Percentiles rank a stretch among this genome's conserved stretches.
These are phyloP conservation scores for Apiospora hydei DNA, from an alignment of 2,329 filamentous ascomycete genomes.

Conservation along the genomic window DNA sequence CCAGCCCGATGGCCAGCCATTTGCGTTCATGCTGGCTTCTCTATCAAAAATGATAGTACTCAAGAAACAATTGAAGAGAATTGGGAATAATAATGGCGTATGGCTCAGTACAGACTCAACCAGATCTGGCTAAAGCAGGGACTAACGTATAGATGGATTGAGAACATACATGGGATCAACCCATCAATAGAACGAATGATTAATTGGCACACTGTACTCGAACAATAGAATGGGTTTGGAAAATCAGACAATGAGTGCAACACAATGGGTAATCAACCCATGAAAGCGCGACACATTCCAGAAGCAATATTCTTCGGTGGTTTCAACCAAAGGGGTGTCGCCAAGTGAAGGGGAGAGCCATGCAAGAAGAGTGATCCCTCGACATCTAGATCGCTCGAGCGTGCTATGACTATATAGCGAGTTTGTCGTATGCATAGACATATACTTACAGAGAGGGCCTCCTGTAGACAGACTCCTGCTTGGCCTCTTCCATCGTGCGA, in stretches of 20 bases:
- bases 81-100: not conserved
- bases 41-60: not conserved
- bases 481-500: not conserved
- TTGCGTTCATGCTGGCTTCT: not conserved
- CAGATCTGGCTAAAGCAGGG: not conserved
- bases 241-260: not conserved
- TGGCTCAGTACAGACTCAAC: not conserved
- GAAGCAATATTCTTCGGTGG: not conserved
- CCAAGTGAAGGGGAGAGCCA: not conserved
- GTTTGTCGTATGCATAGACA: not conserved
- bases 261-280: not conserved
- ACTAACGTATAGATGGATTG: not conserved
- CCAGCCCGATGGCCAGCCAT: not conserved
- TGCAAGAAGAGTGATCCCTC: not conserved
- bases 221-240: not conserved
- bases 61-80: not conserved
- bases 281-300: not conserved
- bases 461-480: not conserved
- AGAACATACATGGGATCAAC: not conserved
- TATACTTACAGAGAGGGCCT: not conserved
- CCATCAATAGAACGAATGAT: not conserved
- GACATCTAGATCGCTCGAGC: not conserved
- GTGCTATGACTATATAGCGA: not conserved
- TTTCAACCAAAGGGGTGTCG: not conserved
- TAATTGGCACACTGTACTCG: not conserved